A percentile compares a stretch with the other conserved stretches of the same genome.
Conservation (phyloP, 2,329 filamentous ascomycete species). For the Paecilomyces formosus region DNA sequence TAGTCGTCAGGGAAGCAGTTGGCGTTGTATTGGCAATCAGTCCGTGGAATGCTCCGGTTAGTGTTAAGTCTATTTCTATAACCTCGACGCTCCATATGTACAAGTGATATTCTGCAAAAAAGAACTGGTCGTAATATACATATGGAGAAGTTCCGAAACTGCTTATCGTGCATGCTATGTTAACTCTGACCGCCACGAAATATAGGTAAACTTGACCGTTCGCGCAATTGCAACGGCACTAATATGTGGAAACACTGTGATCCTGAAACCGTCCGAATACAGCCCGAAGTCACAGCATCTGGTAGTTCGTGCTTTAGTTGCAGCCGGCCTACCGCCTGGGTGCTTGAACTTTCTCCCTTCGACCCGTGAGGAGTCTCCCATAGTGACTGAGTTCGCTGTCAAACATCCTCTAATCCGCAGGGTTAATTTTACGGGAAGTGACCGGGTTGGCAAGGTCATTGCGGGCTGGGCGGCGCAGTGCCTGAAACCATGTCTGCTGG, state of each 20-base stretch:
- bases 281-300: constrained; percentile 9
- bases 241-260: constrained; percentile 7
- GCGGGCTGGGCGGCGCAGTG: constrained; percentile 2
- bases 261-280: constrained; percentile 8
- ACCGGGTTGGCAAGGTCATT: constrained; percentile 6
- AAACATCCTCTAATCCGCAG: constrained; percentile 5
- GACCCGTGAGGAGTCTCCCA: constrained; percentile 2
- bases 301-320: constrained; percentile 6
- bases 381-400: constrained; percentile 5
- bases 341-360: constrained; percentile 6
- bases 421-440: constrained; percentile 9
- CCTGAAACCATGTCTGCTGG: constrained; percentile 7
- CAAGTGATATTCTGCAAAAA: too few relatives aligned
- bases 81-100: too few relatives aligned
- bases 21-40: constrained; percentile 8
- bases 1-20: constrained; percentile 5
- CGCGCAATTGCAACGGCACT: constrained; percentile 3
- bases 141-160: too few relatives aligned
- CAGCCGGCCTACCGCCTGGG: constrained; percentile 8
- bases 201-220: constrained; percentile 3
- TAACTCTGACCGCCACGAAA: not conserved
- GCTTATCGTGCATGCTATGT: too few relatives aligned
- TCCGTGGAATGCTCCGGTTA: constrained; percentile 7
- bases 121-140: too few relatives aligned
- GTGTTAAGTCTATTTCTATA: not conserved